phyloP scores from a whole-genome alignment of 768 basidiomycete species.

The Royoungia palumana region DNA sequence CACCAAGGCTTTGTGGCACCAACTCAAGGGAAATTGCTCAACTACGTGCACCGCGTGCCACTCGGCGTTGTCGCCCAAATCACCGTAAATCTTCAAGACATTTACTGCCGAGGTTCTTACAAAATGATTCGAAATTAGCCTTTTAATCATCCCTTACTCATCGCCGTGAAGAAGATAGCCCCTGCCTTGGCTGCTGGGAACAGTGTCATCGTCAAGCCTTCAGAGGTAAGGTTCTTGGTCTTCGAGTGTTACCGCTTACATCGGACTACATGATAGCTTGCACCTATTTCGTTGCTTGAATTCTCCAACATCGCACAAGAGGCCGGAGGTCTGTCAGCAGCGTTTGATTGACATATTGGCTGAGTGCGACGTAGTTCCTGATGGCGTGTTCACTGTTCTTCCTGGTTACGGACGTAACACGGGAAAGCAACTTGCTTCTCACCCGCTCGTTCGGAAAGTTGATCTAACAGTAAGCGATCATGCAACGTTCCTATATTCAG shows the following conservation, averaged over 20 bases:
- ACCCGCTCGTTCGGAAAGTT: slow-evolving; percentile 71
- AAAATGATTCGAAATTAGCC: slow-evolving; percentile 44
- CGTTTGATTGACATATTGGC: not conserved
- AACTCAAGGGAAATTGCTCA: slow-evolving; percentile 74
- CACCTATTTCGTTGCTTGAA: slow-evolving; percentile 77
- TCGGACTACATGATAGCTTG: slow-evolving; percentile 42
- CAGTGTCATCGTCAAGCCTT: slow-evolving; percentile 78
- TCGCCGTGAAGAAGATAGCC: slow-evolving; percentile 85
- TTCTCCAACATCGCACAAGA: slow-evolving; percentile 62
- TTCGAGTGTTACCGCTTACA: not conserved
- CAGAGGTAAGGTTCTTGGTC: slow-evolving; percentile 47
- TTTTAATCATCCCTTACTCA: slow-evolving; percentile 87
- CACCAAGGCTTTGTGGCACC: slow-evolving; percentile 68
- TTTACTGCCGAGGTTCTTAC: not conserved
- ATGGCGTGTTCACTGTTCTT: slow-evolving; percentile 68
- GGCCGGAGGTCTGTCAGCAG: slow-evolving; percentile 55
- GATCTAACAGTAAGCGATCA: slow-evolving; percentile 67
- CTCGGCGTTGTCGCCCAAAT: slow-evolving; percentile 90
- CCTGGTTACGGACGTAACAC: slow-evolving; percentile 67
- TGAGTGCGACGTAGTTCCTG: slow-evolving; percentile 53
- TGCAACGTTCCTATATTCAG: not conserved
- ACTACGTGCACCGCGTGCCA: slow-evolving; percentile 75
- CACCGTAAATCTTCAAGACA: slow-evolving; percentile 46
- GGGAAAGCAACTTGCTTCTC: slow-evolving; percentile 61
- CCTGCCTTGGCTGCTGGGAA: slow-evolving; percentile 85